Evolutionary conservation across 371 early-diverging fungal species (phyloP).

Genomic region (Rhizopus stolonifer): DNA sequence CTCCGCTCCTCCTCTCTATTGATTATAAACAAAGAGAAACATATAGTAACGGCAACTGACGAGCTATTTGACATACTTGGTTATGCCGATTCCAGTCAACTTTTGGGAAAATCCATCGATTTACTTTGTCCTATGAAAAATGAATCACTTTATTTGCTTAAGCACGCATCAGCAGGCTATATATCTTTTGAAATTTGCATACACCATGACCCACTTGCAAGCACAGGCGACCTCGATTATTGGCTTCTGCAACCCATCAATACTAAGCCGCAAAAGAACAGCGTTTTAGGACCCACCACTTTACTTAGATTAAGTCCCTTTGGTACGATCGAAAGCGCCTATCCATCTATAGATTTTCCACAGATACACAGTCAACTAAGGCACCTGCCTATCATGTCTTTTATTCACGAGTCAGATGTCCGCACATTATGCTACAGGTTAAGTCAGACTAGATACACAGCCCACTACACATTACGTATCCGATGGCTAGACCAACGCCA

Average conservation of each 20-base stretch:
- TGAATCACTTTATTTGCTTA: neutral
- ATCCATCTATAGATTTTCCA: conserved; percentile 22
- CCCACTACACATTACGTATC: conserved; percentile 24
- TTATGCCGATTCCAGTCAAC: conserved; percentile 19
- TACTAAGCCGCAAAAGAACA: neutral
- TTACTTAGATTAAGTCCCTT: conserved; percentile 30
- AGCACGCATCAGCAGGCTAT: conserved; percentile 20
- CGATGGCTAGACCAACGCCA: conserved; percentile 26
- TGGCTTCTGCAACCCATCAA: conserved; percentile 33
- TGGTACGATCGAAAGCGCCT: conserved; percentile 38
- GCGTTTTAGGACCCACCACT: conserved; percentile 3
- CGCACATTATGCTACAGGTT: conserved; percentile 28
- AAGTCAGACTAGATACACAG: conserved; percentile 9
- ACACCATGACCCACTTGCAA: conserved; percentile 32
- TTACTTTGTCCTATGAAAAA: conserved; percentile 7
- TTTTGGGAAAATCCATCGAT: conserved; percentile 26
- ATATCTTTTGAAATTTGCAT: conserved; percentile 31
- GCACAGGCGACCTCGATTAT: conserved; percentile 28
- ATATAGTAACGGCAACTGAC: conserved; percentile 42
- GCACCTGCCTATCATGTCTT: conserved; percentile 45
- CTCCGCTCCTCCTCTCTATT: conserved; percentile 30
- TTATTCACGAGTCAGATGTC: conserved; percentile 37
- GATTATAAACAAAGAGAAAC: conserved; percentile 28
- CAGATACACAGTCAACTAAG: conserved; percentile 16
- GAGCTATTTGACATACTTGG: conserved; percentile 36